A percentile compares a stretch with the other conserved stretches of the same genome.
These are phyloP conservation scores for Coniochaeta sp. DNA, from an alignment of 2,329 filamentous ascomycete species.

Conservation along the genomic window DNA sequence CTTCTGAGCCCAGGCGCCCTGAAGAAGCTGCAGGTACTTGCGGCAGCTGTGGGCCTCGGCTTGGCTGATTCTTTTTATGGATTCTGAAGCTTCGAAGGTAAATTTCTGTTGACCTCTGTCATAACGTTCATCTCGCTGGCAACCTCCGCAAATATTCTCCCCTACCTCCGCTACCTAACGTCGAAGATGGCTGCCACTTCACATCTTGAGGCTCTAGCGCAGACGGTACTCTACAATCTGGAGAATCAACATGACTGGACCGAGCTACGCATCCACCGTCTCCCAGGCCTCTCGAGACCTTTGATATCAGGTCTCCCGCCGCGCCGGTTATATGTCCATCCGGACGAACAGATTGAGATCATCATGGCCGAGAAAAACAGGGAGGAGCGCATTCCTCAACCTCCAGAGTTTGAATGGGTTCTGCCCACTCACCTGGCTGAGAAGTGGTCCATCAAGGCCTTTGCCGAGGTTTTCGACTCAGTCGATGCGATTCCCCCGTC, in stretches of 20 bases:
- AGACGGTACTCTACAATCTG: slow-evolving; percentile 63
- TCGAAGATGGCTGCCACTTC: slow-evolving; percentile 14
- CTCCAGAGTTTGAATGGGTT: slow-evolving; percentile 66
- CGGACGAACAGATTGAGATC: slow-evolving; percentile 72
- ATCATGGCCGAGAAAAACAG: slow-evolving; percentile 51
- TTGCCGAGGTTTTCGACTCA: slow-evolving; percentile 64
- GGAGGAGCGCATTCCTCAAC: slow-evolving; percentile 36
- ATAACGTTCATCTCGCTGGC: background rate
- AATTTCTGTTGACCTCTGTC: background rate
- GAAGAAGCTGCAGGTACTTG: background rate
- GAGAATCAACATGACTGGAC: slow-evolving; percentile 72
- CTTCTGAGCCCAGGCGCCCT: background rate
- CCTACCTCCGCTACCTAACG: background rate
- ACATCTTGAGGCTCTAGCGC: slow-evolving; percentile 36
- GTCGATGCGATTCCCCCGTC: slow-evolving; percentile 37
- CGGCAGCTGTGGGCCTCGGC: background rate
- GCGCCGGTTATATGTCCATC: slow-evolving; percentile 67
- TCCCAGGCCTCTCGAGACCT: slow-evolving; percentile 46
- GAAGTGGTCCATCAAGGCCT: slow-evolving; percentile 60
- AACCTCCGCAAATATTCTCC: background rate
- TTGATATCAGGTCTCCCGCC: slow-evolving; percentile 69
- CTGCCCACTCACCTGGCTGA: slow-evolving; percentile 66
- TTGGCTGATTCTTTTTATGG: background rate
- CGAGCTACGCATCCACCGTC: slow-evolving; percentile 45
- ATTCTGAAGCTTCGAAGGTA: background rate